Conservation (phyloP, 441 rosid genomes). For the Erysimum cheiri region DNA sequence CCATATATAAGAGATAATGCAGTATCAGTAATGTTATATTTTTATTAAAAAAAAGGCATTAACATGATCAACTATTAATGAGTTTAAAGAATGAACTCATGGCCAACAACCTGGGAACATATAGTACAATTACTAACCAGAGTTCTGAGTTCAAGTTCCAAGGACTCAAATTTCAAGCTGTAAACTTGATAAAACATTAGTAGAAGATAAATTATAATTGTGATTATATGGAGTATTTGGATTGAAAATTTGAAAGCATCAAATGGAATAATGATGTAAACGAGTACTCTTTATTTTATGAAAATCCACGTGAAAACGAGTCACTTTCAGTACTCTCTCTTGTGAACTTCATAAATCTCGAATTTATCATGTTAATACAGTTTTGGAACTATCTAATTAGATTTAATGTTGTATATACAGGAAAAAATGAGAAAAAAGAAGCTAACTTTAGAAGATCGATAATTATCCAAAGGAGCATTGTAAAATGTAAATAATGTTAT, state of each 20-base stretch:
- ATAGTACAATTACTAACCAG: slow-evolving; percentile 29
- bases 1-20: not conserved
- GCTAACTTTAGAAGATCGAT: not conserved
- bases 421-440: slow-evolving; percentile 6
- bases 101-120: slow-evolving; percentile 45
- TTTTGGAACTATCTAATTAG: slow-evolving; percentile 2
- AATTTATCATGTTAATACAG: slow-evolving; percentile 1
- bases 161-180: slow-evolving; percentile 34
- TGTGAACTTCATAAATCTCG: slow-evolving; percentile 27
- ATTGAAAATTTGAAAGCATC: slow-evolving; percentile 12
- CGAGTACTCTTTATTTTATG: not conserved
- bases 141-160: slow-evolving; percentile 47
- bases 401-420: not conserved
- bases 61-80: slow-evolving; percentile 11
- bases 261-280: slow-evolving; percentile 14
- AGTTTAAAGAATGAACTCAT: slow-evolving; percentile 28
- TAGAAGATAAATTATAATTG: not conserved
- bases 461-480: not conserved
- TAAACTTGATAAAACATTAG: not conserved
- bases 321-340: not conserved
- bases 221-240: not conserved
- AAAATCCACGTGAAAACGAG: slow-evolving; percentile 8
- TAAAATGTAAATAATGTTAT: no score
- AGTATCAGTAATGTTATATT: not conserved
- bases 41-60: not conserved